phyloP scores from a whole-genome alignment of 306 rosid genomes.

The Corylus americana region DNA sequence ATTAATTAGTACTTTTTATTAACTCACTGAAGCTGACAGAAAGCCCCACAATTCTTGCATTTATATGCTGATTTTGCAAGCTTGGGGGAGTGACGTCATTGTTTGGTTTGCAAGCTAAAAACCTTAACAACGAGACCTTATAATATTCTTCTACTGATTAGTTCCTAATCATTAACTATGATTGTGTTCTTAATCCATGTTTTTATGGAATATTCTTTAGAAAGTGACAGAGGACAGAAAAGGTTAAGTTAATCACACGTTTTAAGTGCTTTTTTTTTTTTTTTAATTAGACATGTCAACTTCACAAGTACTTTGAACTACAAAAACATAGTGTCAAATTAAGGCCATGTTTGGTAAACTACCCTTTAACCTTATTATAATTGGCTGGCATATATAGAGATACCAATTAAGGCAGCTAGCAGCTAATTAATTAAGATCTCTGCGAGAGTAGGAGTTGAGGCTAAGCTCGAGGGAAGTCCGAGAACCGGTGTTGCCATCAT shows the following conservation, averaged over 20 bases:
- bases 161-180: conserved; percentile 3
- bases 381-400: not conserved
- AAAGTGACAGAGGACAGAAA: conserved; percentile 14
- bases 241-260: conserved; percentile 29
- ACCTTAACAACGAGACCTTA: too few relatives aligned
- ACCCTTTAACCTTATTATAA: conserved; percentile 9
- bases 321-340: conserved; percentile 16
- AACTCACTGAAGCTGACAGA: not conserved
- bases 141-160: too few relatives aligned
- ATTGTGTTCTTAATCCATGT: conserved; percentile 30
- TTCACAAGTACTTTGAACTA: conserved; percentile 28
- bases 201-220: conserved; percentile 38
- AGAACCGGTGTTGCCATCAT: conserved; percentile 36
- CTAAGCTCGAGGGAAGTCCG: conserved; percentile 85
- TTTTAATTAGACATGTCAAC: conserved; percentile 40
- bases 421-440: conserved; percentile 37
- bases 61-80: too few relatives aligned
- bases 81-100: too few relatives aligned
- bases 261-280: conserved; percentile 19
- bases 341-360: conserved; percentile 22
- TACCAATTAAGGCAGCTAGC: conserved; percentile 6
- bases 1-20: not conserved
- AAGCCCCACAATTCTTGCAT: too few relatives aligned
- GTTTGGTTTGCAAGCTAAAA: too few relatives aligned
- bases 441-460: conserved; percentile 71